These are phyloP conservation scores for Syncephalis fuscata DNA, from an alignment of 371 early-diverging fungal genomes.

Conservation along the genomic window DNA sequence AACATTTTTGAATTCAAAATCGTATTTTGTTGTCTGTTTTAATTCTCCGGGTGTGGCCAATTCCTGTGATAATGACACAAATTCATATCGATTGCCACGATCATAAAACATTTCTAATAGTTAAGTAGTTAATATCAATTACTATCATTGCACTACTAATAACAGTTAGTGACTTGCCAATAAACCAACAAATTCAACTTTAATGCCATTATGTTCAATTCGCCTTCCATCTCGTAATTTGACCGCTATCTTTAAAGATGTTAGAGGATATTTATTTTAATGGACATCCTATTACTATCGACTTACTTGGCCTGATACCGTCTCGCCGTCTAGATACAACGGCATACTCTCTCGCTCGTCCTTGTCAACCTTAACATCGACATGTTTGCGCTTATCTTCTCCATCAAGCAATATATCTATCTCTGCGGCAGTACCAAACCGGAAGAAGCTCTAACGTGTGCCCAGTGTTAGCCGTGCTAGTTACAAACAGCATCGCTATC, in stretches of 20 bases:
- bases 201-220: slow-evolving; percentile 93
- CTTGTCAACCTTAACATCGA: slow-evolving; percentile 83
- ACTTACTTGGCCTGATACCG: slow-evolving; percentile 78
- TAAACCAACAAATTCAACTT: slow-evolving; percentile 90
- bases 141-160: neutral
- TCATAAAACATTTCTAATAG: slow-evolving; percentile 79
- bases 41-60: slow-evolving; percentile 72
- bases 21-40: slow-evolving; percentile 37
- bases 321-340: slow-evolving; percentile 93
- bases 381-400: slow-evolving; percentile 55
- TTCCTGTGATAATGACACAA: slow-evolving; percentile 70
- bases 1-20: slow-evolving; percentile 81
- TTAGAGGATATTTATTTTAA: neutral
- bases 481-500: too few species aligned
- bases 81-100: slow-evolving; percentile 87
- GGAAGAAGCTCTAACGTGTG: slow-evolving; percentile 75
- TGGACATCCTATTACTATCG: neutral
- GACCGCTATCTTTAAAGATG: slow-evolving; percentile 62
- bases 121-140: neutral
- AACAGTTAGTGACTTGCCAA: slow-evolving; percentile 36
- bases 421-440: slow-evolving; percentile 72
- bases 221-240: slow-evolving; percentile 79
- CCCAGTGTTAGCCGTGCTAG: too few species aligned
- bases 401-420: slow-evolving; percentile 65
- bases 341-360: slow-evolving; percentile 73